These are phyloP conservation scores for Pyrus bretschneideri DNA, from an alignment of 306 rosid species.

Conservation along the genomic window DNA sequence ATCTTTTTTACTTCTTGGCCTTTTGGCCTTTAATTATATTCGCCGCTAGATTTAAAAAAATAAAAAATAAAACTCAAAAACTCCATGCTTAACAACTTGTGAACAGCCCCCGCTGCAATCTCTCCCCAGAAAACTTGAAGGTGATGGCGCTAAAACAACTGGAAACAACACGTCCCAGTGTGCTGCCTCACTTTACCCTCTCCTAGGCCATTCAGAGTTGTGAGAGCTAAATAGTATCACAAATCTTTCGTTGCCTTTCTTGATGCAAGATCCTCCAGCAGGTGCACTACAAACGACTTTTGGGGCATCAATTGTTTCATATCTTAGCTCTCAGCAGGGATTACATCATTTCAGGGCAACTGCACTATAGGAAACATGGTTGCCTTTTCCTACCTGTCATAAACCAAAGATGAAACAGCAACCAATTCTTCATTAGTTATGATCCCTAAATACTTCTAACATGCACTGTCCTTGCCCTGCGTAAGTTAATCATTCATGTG, in stretches of 20 bases:
- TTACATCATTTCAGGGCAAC: conserved; percentile 67
- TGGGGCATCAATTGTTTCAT: conserved; percentile 62
- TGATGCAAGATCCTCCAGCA: conserved; percentile 51
- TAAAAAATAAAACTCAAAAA: conserved; percentile 37
- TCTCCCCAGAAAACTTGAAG: conserved; percentile 78
- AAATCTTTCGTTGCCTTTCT: conserved; percentile 68
- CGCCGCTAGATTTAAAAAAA: too few species aligned
- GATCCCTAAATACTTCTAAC: not conserved
- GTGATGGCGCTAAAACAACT: conserved; percentile 56
- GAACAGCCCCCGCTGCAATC: conserved; percentile 64
- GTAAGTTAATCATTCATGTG: not conserved
- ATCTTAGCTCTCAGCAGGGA: conserved; percentile 56
- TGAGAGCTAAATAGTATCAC: conserved; percentile 66
- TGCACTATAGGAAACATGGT: conserved; percentile 66
- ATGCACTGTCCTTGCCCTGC: not conserved
- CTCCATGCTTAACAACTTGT: conserved; percentile 83
- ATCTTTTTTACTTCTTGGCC: too few species aligned
- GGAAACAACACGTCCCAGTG: conserved; percentile 75
- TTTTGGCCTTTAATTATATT: too few species aligned
- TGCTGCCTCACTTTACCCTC: conserved; percentile 76
- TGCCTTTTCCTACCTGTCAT: conserved; percentile 21
- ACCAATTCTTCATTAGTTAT: not conserved
- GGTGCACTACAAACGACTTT: conserved; percentile 43
- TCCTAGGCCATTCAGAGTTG: conserved; percentile 56
- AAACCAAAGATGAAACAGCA: conserved; percentile 12